These are phyloP conservation scores for Lasiodiplodia sp. DNA, from an alignment of 2,329 filamentous ascomycete species.

Conservation along the genomic window DNA sequence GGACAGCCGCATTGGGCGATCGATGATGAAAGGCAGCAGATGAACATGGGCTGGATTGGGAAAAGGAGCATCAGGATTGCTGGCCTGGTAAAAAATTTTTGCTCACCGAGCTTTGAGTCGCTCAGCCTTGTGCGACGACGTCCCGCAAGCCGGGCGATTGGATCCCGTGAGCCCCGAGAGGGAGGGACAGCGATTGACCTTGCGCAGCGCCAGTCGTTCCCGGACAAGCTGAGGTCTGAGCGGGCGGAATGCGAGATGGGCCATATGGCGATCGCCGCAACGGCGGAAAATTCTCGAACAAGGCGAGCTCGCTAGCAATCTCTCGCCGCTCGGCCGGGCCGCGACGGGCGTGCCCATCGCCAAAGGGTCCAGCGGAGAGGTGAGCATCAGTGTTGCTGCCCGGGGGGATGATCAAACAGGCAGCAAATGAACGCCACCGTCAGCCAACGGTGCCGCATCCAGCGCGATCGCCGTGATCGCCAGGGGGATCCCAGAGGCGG, in stretches of 20 bases:
- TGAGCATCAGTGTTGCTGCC: slow-evolving; percentile 18
- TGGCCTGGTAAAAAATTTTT: slow-evolving; percentile 8
- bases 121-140: slow-evolving; percentile 25
- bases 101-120: slow-evolving; percentile 22
- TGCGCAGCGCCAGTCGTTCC: slow-evolving; percentile 20
- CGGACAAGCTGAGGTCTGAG: slow-evolving; percentile 25
- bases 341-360: slow-evolving; percentile 10
- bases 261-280: slow-evolving; percentile 20
- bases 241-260: slow-evolving; percentile 26
- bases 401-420: slow-evolving; percentile 20
- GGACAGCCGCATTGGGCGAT: slow-evolving; percentile 12
- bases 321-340: slow-evolving; percentile 2
- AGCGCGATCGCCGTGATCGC: slow-evolving; percentile 27
- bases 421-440: slow-evolving; percentile 14
- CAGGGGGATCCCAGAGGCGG: slow-evolving; percentile 23
- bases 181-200: slow-evolving; percentile 25
- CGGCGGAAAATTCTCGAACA: slow-evolving; percentile 22
- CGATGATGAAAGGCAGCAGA: slow-evolving; percentile 22
- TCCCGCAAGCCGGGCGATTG: slow-evolving; percentile 29
- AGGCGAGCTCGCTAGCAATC: background rate
- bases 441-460: slow-evolving; percentile 23
- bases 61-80: slow-evolving; percentile 13
- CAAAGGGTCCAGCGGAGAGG: slow-evolving; percentile 12
- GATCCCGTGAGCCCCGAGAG: slow-evolving; percentile 27
- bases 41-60: slow-evolving; percentile 1